Percentiles rank a stretch among this genome's conserved stretches.
These are phyloP conservation scores for Hibiscus mutabilis DNA, from an alignment of 345 rosid genomes.

Conservation along the genomic window DNA sequence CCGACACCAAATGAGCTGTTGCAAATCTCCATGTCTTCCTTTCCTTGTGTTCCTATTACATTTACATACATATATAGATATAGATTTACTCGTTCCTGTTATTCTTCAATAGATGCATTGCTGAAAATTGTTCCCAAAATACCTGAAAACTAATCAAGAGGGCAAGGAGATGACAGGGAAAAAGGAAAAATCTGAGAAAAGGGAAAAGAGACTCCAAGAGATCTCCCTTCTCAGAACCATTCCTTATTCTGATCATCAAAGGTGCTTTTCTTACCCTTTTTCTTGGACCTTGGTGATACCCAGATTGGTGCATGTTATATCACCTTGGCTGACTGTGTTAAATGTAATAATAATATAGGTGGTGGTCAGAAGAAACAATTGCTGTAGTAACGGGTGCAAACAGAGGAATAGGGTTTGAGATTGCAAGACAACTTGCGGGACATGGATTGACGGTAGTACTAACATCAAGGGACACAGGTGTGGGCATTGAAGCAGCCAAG, in stretches of 20 bases:
- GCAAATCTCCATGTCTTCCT: background rate
- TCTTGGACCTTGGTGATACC: too few species aligned
- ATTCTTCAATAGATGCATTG: background rate
- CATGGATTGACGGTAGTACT: constrained; percentile 73
- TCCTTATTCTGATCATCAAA: constrained; percentile 89
- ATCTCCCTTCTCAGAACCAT: constrained; percentile 83
- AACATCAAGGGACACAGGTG: constrained; percentile 66
- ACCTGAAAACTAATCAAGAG: background rate
- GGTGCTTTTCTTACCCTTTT: constrained; percentile 27
- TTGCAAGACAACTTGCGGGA: constrained; percentile 74
- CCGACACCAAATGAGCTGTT: constrained; percentile 1
- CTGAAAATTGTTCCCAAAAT: background rate
- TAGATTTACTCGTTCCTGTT: background rate
- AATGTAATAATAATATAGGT: constrained; percentile 8
- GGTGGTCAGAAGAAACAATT: constrained; percentile 88
- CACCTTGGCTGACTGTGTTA: too few species aligned
- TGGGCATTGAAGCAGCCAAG: constrained; percentile 78
- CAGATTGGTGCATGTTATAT: too few species aligned
- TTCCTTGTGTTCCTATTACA: background rate
- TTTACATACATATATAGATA: background rate
- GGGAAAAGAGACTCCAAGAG: constrained; percentile 73
- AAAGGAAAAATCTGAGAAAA: constrained; percentile 60
- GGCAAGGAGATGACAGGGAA: constrained; percentile 39
- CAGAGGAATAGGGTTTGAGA: constrained; percentile 93
- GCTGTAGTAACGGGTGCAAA: constrained; percentile 91